Conservation (phyloP, 495 filamentous ascomycete genomes). For the Lasiosphaeris hirsuta region DNA sequence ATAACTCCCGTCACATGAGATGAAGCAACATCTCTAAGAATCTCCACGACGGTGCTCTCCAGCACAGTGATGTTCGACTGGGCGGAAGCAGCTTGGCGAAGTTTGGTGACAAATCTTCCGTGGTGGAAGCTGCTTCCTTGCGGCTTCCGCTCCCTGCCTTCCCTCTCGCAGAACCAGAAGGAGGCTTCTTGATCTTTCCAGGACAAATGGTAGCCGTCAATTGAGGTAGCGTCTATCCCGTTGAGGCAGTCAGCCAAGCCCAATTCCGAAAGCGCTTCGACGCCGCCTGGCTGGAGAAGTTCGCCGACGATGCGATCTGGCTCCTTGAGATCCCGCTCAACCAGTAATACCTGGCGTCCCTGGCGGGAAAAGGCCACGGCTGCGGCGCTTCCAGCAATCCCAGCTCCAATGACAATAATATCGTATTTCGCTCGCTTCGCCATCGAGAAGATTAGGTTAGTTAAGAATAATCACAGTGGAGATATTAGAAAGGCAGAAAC, state of each 20-base stretch:
- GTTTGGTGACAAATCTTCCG: conserved; percentile 57
- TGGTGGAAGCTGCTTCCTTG: conserved; percentile 61
- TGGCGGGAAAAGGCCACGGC: conserved; percentile 66
- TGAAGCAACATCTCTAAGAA: conserved; percentile 11
- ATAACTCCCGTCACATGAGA: neutral
- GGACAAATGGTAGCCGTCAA: conserved; percentile 71
- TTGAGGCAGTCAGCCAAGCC: conserved; percentile 71
- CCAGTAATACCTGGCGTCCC: conserved; percentile 70
- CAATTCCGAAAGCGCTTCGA: conserved; percentile 65
- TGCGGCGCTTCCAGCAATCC: conserved; percentile 69
- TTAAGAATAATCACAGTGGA: too few species aligned
- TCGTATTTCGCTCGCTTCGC: conserved; percentile 35
- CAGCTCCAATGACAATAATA: conserved; percentile 74
- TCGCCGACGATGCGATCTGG: conserved; percentile 89
- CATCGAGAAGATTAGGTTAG: too few species aligned
- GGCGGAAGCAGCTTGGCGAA: conserved; percentile 20
- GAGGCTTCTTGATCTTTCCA: conserved; percentile 66
- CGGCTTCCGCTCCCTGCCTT: conserved; percentile 25
- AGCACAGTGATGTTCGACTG: neutral
- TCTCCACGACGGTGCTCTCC: conserved; percentile 13
- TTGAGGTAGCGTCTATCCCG: conserved; percentile 69
- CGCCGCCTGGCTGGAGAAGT: conserved; percentile 78
- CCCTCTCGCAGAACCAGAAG: conserved; percentile 52
- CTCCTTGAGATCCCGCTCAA: conserved; percentile 72
- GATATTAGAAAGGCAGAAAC: too few species aligned